Base-by-base conservation (phyloP, 768 basidiomycete genomes). In the Hygrocybe punicea region DNA sequence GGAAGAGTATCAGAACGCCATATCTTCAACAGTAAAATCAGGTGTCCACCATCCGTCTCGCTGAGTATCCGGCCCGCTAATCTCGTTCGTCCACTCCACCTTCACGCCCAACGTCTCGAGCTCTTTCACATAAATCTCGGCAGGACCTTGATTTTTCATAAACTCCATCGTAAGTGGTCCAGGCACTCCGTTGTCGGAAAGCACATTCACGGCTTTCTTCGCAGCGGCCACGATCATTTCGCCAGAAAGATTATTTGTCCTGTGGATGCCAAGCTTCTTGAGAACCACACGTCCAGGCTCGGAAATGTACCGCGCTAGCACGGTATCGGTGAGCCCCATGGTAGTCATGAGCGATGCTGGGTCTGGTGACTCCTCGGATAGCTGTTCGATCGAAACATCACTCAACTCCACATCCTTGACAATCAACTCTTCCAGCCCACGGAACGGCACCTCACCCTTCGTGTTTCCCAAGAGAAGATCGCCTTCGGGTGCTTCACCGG, bases 211-310 rank as follows among this genome's bases (percentile, higher is more conserved):
- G 39, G 39, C 39, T 42, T 42, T 42, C 39, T 42, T 42, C 39
- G 39, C 39, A 14, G 39, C 39, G 11, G 39, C 39, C 39, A 42
- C 39, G 11, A 42, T 42, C 39, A 42, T 16, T 42, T 42, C 39
- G 16, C 39, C 39, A 42, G 39, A 42, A 19, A 42, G 39, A 42
- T 42, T 42, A 24, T 58, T 51, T 51, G 45, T 58, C 17, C 40
- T 58, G 34, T 44, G 51, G 24, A 42, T 53, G 21, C 39, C 52
- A 37, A 53, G 57, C 24, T 53, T 57, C 56, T 84, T 86, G 60
- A 85, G 69, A 48, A 74, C 75, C 24, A 81, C 75, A 40, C 84
- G 73, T 51, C 81, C 75, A 66, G 83, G 84, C 67, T 78, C 81
- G 58, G 76, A 42, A 11, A 42, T 10, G 39, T 42, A 42, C 11